phyloP scores from a whole-genome alignment of 2,329 filamentous ascomycete species.

The Botrytis fabae region DNA sequence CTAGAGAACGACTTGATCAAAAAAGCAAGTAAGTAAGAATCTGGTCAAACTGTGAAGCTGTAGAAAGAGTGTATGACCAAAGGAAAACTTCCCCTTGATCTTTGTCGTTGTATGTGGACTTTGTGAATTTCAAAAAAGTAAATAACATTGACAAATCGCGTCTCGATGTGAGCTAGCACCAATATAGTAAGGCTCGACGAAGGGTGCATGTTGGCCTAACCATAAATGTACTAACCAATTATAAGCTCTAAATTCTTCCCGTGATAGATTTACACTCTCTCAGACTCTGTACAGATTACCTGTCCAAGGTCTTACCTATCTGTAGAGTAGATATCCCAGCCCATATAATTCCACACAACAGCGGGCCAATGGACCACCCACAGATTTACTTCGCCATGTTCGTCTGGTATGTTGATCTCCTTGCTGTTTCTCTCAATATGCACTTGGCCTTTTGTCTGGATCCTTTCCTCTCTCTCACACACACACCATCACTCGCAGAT shows the following conservation, averaged over 20 bases:
- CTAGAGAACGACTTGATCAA: not conserved
- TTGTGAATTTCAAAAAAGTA: conserved; percentile 11
- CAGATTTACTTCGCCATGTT: conserved; percentile 11
- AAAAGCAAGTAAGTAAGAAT: not conserved
- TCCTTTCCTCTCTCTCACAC: not conserved
- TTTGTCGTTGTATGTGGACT: not conserved
- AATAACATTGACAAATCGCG: conserved; percentile 18
- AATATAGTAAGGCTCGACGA: not conserved
- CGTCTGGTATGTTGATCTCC: conserved; percentile 12
- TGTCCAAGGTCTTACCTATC: not conserved
- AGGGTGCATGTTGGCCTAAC: not conserved
- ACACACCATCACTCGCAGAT: not conserved
- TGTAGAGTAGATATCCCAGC: not conserved
- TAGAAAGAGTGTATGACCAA: conserved; percentile 17
- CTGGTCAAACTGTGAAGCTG: not conserved
- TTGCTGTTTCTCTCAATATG: conserved; percentile 1
- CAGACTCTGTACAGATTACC: not conserved
- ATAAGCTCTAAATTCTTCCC: not conserved
- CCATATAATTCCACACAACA: not conserved
- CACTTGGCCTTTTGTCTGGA: conserved; percentile 1
- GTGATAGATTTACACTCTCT: not conserved
- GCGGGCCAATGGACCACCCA: not conserved
- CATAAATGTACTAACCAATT: not conserved
- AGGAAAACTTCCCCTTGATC: conserved; percentile 14
- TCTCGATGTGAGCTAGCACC: not conserved